Evolutionary conservation across 192 early-diverging fungal genomes (phyloP).

Genomic region (Dispira simplex): DNA sequence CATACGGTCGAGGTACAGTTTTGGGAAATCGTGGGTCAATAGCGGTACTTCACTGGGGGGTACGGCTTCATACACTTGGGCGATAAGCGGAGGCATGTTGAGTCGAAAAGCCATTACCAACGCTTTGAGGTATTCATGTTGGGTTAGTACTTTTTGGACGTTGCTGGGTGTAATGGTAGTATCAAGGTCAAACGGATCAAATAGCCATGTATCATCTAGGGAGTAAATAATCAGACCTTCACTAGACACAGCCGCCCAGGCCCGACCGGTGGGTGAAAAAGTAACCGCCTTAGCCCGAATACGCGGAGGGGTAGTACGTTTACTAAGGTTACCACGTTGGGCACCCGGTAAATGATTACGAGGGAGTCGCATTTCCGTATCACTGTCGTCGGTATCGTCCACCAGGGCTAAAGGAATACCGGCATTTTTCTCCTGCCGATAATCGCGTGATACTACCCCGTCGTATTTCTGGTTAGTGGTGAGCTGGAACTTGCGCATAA

Average conservation of each 20-base stretch:
- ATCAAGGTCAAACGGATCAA: constrained; percentile 98
- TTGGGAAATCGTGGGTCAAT: constrained; percentile 66
- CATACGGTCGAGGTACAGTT: constrained; percentile 73
- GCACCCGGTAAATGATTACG: constrained; percentile 83
- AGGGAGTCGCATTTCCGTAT: constrained; percentile 51
- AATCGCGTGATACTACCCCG: constrained; percentile 80
- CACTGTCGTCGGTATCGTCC: constrained; percentile 60
- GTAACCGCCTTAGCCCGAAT: constrained; percentile 70
- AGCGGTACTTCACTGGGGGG: constrained; percentile 60
- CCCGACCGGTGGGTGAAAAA: constrained; percentile 87
- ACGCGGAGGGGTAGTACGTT: constrained; percentile 59
- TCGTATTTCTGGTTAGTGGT: constrained; percentile 88
- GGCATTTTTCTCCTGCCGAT: constrained; percentile 86
- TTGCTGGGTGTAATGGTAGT: constrained; percentile 88
- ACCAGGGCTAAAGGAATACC: constrained; percentile 72
- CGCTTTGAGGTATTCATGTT: constrained; percentile 69
- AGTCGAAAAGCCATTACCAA: constrained; percentile 89
- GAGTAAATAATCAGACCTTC: constrained; percentile 94
- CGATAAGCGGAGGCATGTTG: constrained; percentile 67
- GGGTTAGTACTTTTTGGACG: constrained; percentile 49
- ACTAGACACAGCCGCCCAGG: constrained; percentile 92
- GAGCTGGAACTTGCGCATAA: constrained; percentile 84
- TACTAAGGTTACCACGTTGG: constrained; percentile 64
- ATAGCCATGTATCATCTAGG: constrained; percentile 78
- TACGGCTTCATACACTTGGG: constrained; percentile 61